A percentile compares a stretch with the other conserved stretches of the same genome.
phyloP scores from a whole-genome alignment of 2,329 filamentous ascomycete genomes.

The Hirsutella rhossiliensis region DNA sequence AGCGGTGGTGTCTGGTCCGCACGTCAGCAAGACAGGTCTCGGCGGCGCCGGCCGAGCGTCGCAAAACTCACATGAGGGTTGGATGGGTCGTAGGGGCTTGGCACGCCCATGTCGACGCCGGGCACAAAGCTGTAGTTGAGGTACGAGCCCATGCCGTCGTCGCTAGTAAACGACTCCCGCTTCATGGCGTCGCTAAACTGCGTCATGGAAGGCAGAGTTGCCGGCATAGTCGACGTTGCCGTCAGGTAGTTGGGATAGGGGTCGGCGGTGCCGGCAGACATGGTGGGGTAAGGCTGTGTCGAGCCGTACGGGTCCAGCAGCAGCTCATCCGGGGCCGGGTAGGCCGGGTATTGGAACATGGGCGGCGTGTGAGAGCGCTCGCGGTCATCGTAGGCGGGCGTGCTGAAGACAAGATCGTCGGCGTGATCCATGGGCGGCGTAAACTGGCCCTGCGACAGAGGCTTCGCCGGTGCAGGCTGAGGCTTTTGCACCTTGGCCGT shows the following conservation, averaged over 20 bases:
- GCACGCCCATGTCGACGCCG: constrained; percentile 49
- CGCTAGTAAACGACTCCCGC: constrained; percentile 46
- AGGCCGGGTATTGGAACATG: constrained; percentile 54
- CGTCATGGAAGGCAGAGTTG: constrained; percentile 52
- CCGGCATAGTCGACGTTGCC: constrained; percentile 35
- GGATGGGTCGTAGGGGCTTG: constrained; percentile 53
- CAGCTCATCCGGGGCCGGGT: constrained; percentile 54
- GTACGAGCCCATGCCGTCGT: constrained; percentile 51
- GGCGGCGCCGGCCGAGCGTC: constrained; percentile 25
- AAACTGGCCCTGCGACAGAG: constrained; percentile 42
- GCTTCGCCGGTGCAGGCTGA: constrained; percentile 22
- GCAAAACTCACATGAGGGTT: constrained; percentile 61
- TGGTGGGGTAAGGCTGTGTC: constrained; percentile 37
- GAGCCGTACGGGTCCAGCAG: constrained; percentile 47
- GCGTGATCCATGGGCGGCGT: constrained; percentile 48
- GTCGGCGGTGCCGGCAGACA: constrained; percentile 32
- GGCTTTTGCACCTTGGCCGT: constrained; percentile 11
- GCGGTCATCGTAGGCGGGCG: constrained; percentile 43
- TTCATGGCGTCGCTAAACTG: constrained; percentile 55
- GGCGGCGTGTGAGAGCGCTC: constrained; percentile 62
- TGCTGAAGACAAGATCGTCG: constrained; percentile 56
- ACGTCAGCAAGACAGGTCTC: constrained; percentile 36
- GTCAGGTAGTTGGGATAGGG: constrained; percentile 44
- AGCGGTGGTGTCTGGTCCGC: constrained; percentile 59
- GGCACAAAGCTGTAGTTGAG: constrained; percentile 56